Base-by-base conservation (phyloP, 345 rosid genomes). In the Populus alba region DNA sequence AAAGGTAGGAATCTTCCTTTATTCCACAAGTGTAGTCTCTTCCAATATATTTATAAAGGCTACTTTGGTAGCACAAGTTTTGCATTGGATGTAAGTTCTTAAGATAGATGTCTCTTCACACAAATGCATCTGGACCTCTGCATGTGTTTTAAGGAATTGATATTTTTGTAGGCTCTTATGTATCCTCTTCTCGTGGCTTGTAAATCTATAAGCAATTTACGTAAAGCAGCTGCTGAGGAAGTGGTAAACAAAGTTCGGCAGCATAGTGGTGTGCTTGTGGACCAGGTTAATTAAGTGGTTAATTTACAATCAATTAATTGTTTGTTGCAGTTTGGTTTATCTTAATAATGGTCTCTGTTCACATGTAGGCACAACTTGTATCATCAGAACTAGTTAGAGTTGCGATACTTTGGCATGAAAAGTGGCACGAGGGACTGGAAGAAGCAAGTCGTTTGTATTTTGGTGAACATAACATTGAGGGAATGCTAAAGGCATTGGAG, bases 121-220 rank as follows among this genome's bases (percentile, higher is more conserved):
- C 63, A 57, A 59, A 59, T 35, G 15, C 4, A 16, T 45, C 38
- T 37, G 6, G 66, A 17, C 66, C 18, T 43, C 68, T 59, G 70
- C 68, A 76, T 72, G 61, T 38, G 68, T 76, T 76, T 76, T 53
- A 45, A 31, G 53, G 67, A 57, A 61, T 75, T 79, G 43, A 2
- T 66, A 51, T 66, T 75, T 69, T 76, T 45, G 67, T 91, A 96
- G 99, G 99, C 98, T 75, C 98, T 96, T 76, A 96, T 96, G 99
- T 96, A 94, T 80, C 98, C 99, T 51, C 98, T 96, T 85, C 95
- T 96, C 23, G 99, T 96, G 81, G 99, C 99, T 9, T 96, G 97
- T 81, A 96, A 96, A 90, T 96, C 99, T 74, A 90, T 94, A 80
- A 96, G 99, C 90, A 94, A 88, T 85, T 88, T 94, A 66, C 91